Evolutionary conservation across 805 yeast species (phyloP).

Genomic region (Saccharomyces mikatae): DNA sequence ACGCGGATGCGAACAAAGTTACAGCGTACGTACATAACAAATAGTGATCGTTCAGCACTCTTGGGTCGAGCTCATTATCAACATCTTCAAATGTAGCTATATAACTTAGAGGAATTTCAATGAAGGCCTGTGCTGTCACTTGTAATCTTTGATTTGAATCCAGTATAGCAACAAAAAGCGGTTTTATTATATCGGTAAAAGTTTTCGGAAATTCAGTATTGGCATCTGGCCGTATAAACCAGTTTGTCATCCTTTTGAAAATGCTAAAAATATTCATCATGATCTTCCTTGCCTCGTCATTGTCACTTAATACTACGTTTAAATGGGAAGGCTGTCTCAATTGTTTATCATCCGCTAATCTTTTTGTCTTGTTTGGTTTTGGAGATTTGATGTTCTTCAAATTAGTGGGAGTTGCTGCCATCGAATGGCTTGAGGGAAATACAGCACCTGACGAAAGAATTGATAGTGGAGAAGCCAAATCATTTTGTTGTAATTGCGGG

Average conservation of each 20-base stretch:
- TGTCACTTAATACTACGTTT: background rate
- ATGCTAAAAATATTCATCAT: constrained; percentile 17
- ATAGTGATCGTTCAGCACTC: constrained; percentile 6
- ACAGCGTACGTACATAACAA: constrained; percentile 28
- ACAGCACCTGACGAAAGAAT: background rate
- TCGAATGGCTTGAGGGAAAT: background rate
- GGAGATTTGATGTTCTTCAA: background rate
- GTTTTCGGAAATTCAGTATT: constrained; percentile 6
- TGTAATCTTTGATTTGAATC: constrained; percentile 30
- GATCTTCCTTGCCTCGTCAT: constrained; percentile 17
- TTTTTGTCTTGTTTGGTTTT: background rate
- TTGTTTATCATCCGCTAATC: constrained; percentile 2
- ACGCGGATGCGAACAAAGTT: constrained; percentile 29
- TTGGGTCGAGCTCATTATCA: constrained; percentile 17
- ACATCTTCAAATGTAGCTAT: constrained; percentile 17
- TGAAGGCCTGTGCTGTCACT: constrained; percentile 30
- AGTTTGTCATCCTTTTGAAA: constrained; percentile 14
- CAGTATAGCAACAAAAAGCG: constrained; percentile 31
- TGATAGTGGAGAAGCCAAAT: background rate
- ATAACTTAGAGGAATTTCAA: constrained; percentile 18
- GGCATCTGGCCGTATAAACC: constrained; percentile 10
- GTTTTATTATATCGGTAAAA: constrained; percentile 18
- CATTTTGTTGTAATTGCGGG: background rate
- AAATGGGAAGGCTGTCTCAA: background rate
- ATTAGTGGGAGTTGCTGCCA: background rate